A percentile compares a stretch with the other conserved stretches of the same genome.
Conservation (phyloP, 2,329 filamentous ascomycete genomes). For the Dendrostoma leiphaemia region DNA sequence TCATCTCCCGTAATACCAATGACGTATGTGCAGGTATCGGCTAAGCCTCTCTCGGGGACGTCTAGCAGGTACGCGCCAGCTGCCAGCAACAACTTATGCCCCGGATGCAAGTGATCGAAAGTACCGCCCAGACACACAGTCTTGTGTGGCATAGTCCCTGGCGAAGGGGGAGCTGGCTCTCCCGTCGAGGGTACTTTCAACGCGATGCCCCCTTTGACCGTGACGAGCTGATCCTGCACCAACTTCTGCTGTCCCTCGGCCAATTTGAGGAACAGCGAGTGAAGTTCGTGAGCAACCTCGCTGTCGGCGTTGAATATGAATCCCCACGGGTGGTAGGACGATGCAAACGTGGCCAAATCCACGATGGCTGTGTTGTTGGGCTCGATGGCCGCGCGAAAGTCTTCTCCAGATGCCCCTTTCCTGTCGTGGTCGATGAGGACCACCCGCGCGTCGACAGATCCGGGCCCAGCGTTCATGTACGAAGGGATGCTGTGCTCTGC, state of each 20-base stretch:
- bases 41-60: constrained; percentile 39
- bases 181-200: constrained; percentile 32
- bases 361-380: constrained; percentile 46
- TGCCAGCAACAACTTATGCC: constrained; percentile 95
- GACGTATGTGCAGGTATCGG: constrained; percentile 58
- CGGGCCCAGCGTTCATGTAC: constrained; percentile 56
- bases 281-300: constrained; percentile 60
- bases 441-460: constrained; percentile 74
- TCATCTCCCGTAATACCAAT: constrained; percentile 88
- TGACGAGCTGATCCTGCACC: constrained; percentile 48
- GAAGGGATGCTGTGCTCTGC: constrained; percentile 59
- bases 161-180: constrained; percentile 19
- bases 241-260: constrained; percentile 46
- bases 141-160: constrained; percentile 41
- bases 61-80: constrained; percentile 73
- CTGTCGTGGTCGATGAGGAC: constrained; percentile 66
- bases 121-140: constrained; percentile 85
- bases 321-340: constrained; percentile 59
- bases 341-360: constrained; percentile 51
- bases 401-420: constrained; percentile 29
- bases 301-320: constrained; percentile 64
- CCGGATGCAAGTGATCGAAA: constrained; percentile 93
- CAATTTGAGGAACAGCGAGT: constrained; percentile 46
- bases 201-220: constrained; percentile 52
- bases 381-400: constrained; percentile 36